Evolutionary conservation across 805 yeast species (phyloP), one percentile per base, ranked within the genome.

Genomic region (Candida adriatica): DNA sequence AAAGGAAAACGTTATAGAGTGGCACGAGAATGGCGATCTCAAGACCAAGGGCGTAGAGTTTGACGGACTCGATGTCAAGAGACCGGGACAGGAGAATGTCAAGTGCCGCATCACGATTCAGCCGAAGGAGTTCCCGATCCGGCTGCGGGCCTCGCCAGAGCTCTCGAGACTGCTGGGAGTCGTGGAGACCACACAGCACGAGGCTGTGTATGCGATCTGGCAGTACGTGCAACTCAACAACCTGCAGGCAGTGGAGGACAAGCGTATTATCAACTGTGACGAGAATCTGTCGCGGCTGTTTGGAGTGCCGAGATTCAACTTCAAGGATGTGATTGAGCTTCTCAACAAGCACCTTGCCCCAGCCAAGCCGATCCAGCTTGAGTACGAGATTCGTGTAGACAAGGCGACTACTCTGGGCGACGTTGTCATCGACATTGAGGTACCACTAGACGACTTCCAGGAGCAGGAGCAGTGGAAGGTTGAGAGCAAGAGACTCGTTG

Each of bases 1-100:
- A 6, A 41, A 40, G 29, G 61, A 59, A 13, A 48, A 61, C 16
- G 55, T 81, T 10, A 74, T 90, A 26, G 96, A 92, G 56, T 92
- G 98, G 98, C 88, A 87, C 56, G 88, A 80, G 43, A 39, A 42
- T 13, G 35, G 33, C 3, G 80, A 77, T 37, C 58, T 67, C 5
- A 56, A 57, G 24, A 52, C 57, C 35, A 54, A 63, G 11, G 31
- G 37, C 13, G 70, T 69, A 0, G 74, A 76, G 32, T 90, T 90
- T 53, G 97, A 92, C 56, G 96, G 94, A 2, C 59, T 92, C 35
- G 96, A 88, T 51, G 73, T 92, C 34, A 81, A 81, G 49, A 74
- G 98, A 48, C 62, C 70, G 13, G 97, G 97, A 3, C 59, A 65
- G 16, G 68, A 66, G 36, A 77, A 77, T 35, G 61, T 88, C 29